Conservation (phyloP, 1,284 basidiomycete species). For the Leccinum subrobustum region DNA sequence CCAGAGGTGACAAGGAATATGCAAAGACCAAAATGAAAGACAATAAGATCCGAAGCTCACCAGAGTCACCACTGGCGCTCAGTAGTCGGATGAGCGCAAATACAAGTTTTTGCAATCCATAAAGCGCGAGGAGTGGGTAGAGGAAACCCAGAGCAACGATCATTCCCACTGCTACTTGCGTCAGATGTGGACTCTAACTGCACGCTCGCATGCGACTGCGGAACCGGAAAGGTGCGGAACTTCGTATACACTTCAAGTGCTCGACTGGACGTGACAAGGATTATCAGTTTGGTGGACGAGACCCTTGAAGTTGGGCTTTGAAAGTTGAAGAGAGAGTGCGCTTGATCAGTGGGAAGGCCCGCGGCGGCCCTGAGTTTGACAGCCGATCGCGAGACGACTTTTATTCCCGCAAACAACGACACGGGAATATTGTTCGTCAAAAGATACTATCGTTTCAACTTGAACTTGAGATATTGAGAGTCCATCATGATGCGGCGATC, state of each 20-base stretch:
- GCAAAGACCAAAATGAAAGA: background rate
- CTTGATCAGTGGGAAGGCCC: background rate
- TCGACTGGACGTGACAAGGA: background rate
- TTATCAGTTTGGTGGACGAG: background rate
- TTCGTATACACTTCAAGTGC: background rate
- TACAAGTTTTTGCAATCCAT: slow-evolving; percentile 18
- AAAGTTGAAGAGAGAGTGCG: background rate
- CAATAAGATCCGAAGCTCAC: background rate
- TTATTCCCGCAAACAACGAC: background rate
- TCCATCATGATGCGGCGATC: background rate
- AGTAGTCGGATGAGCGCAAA: slow-evolving; percentile 4
- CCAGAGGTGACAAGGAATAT: background rate
- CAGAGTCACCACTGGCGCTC: slow-evolving; percentile 10
- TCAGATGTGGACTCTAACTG: background rate
- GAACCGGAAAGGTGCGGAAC: background rate
- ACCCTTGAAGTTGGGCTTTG: background rate
- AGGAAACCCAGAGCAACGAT: slow-evolving; percentile 23
- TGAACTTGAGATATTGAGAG: background rate
- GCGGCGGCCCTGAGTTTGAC: background rate
- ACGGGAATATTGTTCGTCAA: background rate
- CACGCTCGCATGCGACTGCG: background rate
- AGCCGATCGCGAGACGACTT: background rate
- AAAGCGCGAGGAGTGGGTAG: slow-evolving; percentile 21
- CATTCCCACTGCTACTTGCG: slow-evolving; percentile 11
- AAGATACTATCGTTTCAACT: background rate